Evolutionary conservation across 2,329 filamentous ascomycete genomes (phyloP), one percentile per base, ranked within the genome.

Genomic region (Cercospora sp.): DNA sequence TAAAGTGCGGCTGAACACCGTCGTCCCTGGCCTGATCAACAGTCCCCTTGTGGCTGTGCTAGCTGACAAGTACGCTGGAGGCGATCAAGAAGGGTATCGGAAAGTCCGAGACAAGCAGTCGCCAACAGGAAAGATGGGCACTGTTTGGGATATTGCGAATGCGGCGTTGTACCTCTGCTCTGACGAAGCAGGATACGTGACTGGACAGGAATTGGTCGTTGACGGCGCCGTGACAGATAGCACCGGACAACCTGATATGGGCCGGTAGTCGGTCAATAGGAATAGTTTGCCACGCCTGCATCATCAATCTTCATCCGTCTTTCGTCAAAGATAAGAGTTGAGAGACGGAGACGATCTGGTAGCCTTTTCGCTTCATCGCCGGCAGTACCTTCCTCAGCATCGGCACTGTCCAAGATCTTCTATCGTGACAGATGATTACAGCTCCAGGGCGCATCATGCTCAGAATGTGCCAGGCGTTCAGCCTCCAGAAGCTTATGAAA

Each of bases 341-440:
- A 4, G 89, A 89, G 21, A 97, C 81, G 16, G 89, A 91, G 32
- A 92, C 89, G 43, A 94, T 84, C 66, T 82, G 82, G 78, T 92
- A 97, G 0, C 92, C 92, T 71, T 86, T 85, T 70, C 82, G 82
- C 79, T 82, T 88, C 74, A 96, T 81, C 77, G 91, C 90, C 0
- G 90, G 90, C 72, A 97, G 79, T 45, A 95, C 89, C 68, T 82
- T 86, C 45, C 83, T 82, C 79, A 97, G 77, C 91, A 97, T 95
- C 0, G 91, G 90, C 59, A 86, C 84, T 28, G 92, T 96, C 91
- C 93, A 97, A n/a, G 85, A 82, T 75, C 93, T 85, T 72, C 93
- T 80, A 81, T 97, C 93, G 81, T 97, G 93, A 76, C 92, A 94
- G 62, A 97, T 90, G 69, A 97, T 89, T 66, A 97, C 90, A 30